phyloP scores from a whole-genome alignment of 768 basidiomycete species.

The Goffeauzyma gilvescens region DNA sequence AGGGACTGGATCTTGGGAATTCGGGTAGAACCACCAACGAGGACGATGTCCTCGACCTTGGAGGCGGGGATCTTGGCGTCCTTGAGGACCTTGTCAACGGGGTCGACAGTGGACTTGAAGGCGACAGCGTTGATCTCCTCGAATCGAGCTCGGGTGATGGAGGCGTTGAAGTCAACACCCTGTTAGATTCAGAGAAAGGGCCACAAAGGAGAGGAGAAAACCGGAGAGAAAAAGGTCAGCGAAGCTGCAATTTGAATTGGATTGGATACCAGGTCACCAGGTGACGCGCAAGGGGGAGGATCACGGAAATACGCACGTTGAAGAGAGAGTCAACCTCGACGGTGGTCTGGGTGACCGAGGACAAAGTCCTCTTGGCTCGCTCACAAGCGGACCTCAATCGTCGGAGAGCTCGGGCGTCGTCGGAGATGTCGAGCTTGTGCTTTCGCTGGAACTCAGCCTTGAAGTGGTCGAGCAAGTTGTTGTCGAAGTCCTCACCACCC shows the following conservation, averaged over 20 bases:
- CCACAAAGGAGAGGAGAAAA: neutral
- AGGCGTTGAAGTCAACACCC: conserved; percentile 96
- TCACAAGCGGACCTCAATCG: conserved; percentile 93
- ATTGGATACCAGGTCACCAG: too few relatives aligned
- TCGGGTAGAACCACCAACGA: conserved; percentile 98
- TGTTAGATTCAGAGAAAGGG: conserved; percentile 27
- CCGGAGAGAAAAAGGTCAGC: conserved; percentile 8
- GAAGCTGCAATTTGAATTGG: too few relatives aligned
- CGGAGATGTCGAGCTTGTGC: conserved; percentile 90
- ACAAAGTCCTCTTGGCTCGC: conserved; percentile 97
- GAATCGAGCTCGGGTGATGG: conserved; percentile 98
- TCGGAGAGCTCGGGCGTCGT: conserved; percentile 86
- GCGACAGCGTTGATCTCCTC: conserved; percentile 91
- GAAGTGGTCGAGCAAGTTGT: conserved; percentile 93
- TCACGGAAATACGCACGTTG: too few relatives aligned
- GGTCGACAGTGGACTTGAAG: conserved; percentile 95
- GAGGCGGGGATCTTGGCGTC: conserved; percentile 95
- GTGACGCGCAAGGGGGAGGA: too few relatives aligned
- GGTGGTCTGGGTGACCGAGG: conserved; percentile 94
- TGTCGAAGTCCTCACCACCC: conserved; percentile 99
- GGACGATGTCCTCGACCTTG: conserved; percentile 91
- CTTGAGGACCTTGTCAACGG: conserved; percentile 96
- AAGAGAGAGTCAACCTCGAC: conserved; percentile 97
- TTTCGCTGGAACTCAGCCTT: conserved; percentile 98
- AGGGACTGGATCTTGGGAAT: conserved; percentile 97